phyloP scores from a whole-genome alignment of 2,329 filamentous ascomycete genomes.

The Aspergillus brasiliensis region DNA sequence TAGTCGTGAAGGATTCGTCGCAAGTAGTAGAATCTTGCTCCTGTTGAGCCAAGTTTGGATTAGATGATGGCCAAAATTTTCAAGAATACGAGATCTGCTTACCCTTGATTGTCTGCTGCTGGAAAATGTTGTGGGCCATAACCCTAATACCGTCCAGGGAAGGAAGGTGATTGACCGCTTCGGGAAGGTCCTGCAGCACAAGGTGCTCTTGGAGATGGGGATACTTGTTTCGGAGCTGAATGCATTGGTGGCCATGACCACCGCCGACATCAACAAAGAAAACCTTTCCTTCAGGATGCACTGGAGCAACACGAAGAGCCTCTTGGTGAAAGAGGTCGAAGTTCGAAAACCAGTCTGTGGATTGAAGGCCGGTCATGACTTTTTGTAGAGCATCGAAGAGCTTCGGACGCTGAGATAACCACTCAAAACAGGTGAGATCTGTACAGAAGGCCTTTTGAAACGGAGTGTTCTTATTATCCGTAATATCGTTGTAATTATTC shows the following conservation, averaged over 20 bases:
- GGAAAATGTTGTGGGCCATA: slow-evolving; percentile 4
- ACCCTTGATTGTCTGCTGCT: slow-evolving; percentile 29
- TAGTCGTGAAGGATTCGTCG: slow-evolving; percentile 34
- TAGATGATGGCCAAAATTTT: no score
- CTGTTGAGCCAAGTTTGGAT: slow-evolving; percentile 3
- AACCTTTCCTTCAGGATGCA: not conserved
- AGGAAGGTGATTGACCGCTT: slow-evolving; percentile 30
- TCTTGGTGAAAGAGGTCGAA: no score
- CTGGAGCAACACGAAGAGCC: no score
- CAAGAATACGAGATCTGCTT: not conserved
- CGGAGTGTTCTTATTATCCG: no score
- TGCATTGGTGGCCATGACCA: slow-evolving; percentile 44
- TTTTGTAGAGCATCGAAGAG: no score
- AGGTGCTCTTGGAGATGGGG: slow-evolving; percentile 38
- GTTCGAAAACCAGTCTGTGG: no score
- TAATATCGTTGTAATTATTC: no score
- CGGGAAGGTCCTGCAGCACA: slow-evolving; percentile 45
- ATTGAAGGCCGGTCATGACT: no score
- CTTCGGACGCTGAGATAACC: no score
- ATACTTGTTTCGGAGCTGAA: slow-evolving; percentile 33
- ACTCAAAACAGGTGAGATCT: no score
- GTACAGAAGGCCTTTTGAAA: no score
- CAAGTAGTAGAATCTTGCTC: slow-evolving; percentile 32
- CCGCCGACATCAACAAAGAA: slow-evolving; percentile 49
- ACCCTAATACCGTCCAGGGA: slow-evolving; percentile 32